Evolutionary conservation across 495 filamentous ascomycete species (phyloP).

Genomic region (Neurospora intermedia): DNA sequence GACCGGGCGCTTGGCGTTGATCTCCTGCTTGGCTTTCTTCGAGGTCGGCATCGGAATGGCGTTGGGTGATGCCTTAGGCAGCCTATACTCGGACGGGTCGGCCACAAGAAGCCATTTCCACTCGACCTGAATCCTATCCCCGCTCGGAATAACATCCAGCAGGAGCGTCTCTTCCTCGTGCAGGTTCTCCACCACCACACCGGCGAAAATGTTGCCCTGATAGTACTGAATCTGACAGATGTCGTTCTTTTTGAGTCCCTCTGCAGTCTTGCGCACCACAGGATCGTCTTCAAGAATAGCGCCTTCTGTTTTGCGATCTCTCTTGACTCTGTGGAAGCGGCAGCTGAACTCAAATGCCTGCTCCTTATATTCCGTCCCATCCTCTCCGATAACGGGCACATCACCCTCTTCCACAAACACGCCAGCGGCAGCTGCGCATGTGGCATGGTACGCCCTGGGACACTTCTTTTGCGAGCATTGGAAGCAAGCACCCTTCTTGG

Average conservation of each 20-base stretch:
- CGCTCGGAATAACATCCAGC: slow-evolving; percentile 76
- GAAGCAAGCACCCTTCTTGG: slow-evolving; percentile 88
- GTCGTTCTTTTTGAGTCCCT: slow-evolving; percentile 57
- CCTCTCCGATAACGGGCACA: slow-evolving; percentile 79
- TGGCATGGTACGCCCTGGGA: slow-evolving; percentile 86
- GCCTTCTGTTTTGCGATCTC: slow-evolving; percentile 56
- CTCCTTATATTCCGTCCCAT: slow-evolving; percentile 81
- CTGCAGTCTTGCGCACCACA: slow-evolving; percentile 56
- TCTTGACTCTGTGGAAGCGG: slow-evolving; percentile 83
- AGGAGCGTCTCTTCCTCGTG: slow-evolving; percentile 63
- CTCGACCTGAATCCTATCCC: slow-evolving; percentile 65
- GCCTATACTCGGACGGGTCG: slow-evolving; percentile 51
- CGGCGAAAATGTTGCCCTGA: slow-evolving; percentile 80
- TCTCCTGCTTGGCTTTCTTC: slow-evolving; percentile 42
- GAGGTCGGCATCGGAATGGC: slow-evolving; percentile 46
- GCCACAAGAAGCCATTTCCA: slow-evolving; percentile 67
- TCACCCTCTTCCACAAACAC: slow-evolving; percentile 81
- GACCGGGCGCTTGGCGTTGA: slow-evolving; percentile 44
- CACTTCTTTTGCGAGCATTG: slow-evolving; percentile 96
- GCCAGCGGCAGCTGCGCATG: slow-evolving; percentile 83
- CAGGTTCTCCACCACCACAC: slow-evolving; percentile 78
- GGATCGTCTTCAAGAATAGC: slow-evolving; percentile 60
- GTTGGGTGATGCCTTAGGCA: slow-evolving; percentile 51
- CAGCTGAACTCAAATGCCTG: slow-evolving; percentile 87
- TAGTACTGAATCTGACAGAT: slow-evolving; percentile 82